Base-by-base conservation (phyloP, 306 rosid species). In the Senna tora region DNA sequence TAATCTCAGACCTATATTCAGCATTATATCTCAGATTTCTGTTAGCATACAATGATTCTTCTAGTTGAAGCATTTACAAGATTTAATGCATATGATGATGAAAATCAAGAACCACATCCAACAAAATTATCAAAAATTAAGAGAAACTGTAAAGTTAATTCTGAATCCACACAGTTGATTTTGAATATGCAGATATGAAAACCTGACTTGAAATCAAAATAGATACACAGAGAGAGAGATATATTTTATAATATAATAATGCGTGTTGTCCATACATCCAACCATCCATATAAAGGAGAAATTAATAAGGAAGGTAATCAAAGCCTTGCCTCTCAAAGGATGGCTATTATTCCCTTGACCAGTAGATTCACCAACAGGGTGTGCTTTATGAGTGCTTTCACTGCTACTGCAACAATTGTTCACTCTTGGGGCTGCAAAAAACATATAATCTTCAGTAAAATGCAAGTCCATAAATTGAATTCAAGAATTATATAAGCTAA, bases 331-430 rank as follows among this genome's bases (percentile, higher is more conserved):
- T 91, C 93, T 88, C 74, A 84, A 73, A 34, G 85, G 80, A 81
- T 79, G 91, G 66, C 11, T 74, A 69, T 50, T 83, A 58, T 83
- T 84, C 74, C 81, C 89, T 75, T 61, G 86, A 85, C 86, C 88
- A 79, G 71, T 78, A 56, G 90, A 79, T 82, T 83, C 90, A 81
- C 75, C 84, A 81, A 75, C 32, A 5, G 83, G 55, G 30, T 33
- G 72, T 53, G 87, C 79, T 81, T 74, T 81, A 7, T 81, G 89
- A 66, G 85, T 79, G 81, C 90, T 91, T 84, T 81, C 96, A 56
- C 78, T 73, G 80, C 90, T 86, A 76, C 96, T 89, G 83, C 96
- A 86, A 80, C 91, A 77, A 72, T 90, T 88, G 82, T 90, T 89
- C 60, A n/a, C 75, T 55, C 82, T 79, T 71, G 84, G 81, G 28